These are phyloP conservation scores for Pugionium dolabratum DNA, from an alignment of 345 rosid species.

Conservation along the genomic window DNA sequence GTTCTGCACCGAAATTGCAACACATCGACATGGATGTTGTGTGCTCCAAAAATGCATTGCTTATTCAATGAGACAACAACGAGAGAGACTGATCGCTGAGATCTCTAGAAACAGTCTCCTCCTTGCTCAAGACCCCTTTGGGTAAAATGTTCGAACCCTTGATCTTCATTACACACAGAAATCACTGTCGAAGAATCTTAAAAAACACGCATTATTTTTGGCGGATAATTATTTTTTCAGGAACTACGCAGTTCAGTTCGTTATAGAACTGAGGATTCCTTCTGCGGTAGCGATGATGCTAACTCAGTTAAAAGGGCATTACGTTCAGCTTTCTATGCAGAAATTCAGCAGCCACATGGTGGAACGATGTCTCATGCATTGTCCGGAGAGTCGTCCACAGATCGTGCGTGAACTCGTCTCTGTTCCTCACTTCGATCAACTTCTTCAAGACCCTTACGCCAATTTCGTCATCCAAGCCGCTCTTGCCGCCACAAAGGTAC, in stretches of 20 bases:
- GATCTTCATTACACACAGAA: background rate
- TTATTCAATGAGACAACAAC: slow-evolving; percentile 49
- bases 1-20: slow-evolving; percentile 56
- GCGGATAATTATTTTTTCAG: slow-evolving; percentile 31
- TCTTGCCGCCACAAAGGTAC: slow-evolving; percentile 48
- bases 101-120: slow-evolving; percentile 52
- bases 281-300: slow-evolving; percentile 45
- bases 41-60: slow-evolving; percentile 63
- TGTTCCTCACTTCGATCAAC: slow-evolving; percentile 50
- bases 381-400: slow-evolving; percentile 43
- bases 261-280: slow-evolving; percentile 53
- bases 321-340: slow-evolving; percentile 55
- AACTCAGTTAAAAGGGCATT: slow-evolving; percentile 57
- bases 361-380: slow-evolving; percentile 49
- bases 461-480: slow-evolving; percentile 65
- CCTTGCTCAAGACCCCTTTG: slow-evolving; percentile 58
- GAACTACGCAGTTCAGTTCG: slow-evolving; percentile 61
- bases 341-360: slow-evolving; percentile 63
- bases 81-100: slow-evolving; percentile 46
- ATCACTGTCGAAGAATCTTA: background rate
- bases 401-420: slow-evolving; percentile 52
- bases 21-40: slow-evolving; percentile 64
- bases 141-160: slow-evolving; percentile 39
- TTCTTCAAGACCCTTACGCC: slow-evolving; percentile 59
- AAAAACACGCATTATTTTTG: background rate